Evolutionary conservation across 2,329 filamentous ascomycete species (phyloP), one percentile per base, ranked within the genome.

Genomic region (Aspergillus awamori): DNA sequence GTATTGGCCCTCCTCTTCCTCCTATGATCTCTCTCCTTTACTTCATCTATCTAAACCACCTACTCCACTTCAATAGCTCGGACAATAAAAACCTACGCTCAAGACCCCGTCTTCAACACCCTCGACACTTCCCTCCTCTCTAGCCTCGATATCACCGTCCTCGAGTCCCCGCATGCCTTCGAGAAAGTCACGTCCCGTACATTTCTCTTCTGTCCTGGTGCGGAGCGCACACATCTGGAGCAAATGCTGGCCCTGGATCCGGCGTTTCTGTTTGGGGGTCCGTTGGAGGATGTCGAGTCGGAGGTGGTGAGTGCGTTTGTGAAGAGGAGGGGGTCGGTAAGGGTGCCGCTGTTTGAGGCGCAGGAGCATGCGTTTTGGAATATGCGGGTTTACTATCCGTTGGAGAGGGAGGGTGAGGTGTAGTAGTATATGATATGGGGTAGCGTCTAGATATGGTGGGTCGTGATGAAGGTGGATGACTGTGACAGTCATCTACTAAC

Each of bases 141-240:
- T 5, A 69, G 68, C 8, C 67, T 78, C 5, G 66, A 67, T 7
- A 74, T 81, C 52, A 72, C 65, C n/a, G 72, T 78, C 26, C 66
- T 82, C 33, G 52, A 75, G 1, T 77, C 83, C 1, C 88, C 89
- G 0, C 69, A 59, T 0, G 87, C 81, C 0, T 87, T 86, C 65
- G 71, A 80, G 0, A 66, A 80, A 5, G 78, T 90, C 8, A 78
- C 81, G 15, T 52, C 69, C 0, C 67, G 75, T 0, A 83, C 85
- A 0, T 70, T 91, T 1, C 77, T 89, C 2, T 91, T 85, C 64
- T 87, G 85, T 1, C 80, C 90, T 0, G 88, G 90, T 54, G 80
- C 77, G 1, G 79, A 81, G 59, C 87, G 60, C 76, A 22, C 78
- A 75, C 39, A 80, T 84, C 43, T 90, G 53, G 76, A 82, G 22